Conservation (phyloP, 176 grass and related monocot genomes). For the Neostapfia colusana region DNA sequence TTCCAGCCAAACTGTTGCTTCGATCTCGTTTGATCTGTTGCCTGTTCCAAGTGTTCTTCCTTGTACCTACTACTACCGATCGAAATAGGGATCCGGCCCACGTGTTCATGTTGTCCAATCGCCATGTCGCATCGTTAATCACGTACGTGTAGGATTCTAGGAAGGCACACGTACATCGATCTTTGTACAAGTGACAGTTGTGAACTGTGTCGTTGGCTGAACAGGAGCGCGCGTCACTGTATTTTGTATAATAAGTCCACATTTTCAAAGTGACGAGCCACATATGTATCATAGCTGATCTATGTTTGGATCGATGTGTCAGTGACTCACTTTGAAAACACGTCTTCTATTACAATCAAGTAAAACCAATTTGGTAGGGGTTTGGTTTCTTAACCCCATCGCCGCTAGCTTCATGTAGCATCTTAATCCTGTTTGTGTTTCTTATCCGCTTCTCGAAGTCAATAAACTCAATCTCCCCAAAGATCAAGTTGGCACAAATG, state of each 20-base stretch:
- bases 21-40: conserved; percentile 5
- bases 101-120: neutral
- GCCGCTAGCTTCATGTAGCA: neutral
- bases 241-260: neutral
- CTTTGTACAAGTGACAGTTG: neutral
- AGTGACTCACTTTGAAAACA: conserved; percentile 1
- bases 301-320: neutral
- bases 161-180: neutral
- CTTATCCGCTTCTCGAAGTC: conserved; percentile 22
- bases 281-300: too few species aligned
- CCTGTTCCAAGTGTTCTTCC: neutral
- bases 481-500: neutral
- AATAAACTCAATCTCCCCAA: neutral
- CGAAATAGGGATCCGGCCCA: neutral
- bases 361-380: neutral
- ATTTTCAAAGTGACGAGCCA: neutral
- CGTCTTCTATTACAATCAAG: neutral
- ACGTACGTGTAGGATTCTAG: neutral
- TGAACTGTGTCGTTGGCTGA: neutral
- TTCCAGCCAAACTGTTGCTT: conserved; percentile 47
- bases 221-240: neutral
- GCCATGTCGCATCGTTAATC: neutral
- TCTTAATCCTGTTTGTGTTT: neutral
- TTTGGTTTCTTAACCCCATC: neutral
- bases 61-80: conserved; percentile 15